phyloP scores from a whole-genome alignment of 2,329 filamentous ascomycete genomes.

The Colletotrichum sp. region DNA sequence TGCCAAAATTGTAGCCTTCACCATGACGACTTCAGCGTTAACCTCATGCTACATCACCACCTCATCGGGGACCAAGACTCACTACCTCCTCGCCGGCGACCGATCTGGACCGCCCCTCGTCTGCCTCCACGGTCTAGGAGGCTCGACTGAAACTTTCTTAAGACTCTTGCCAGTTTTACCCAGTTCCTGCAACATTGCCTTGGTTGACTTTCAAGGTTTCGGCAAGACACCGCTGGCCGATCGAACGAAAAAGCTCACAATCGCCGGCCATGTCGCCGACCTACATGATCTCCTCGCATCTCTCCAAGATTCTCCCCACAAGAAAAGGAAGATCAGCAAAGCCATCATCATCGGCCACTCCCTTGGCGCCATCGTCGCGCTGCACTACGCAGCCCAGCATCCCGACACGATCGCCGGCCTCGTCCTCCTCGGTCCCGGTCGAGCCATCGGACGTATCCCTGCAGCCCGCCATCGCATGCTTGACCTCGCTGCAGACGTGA shows the following conservation, averaged over 20 bases:
- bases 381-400: not conserved
- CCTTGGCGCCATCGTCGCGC: not conserved
- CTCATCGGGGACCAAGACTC: not conserved
- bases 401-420: not conserved
- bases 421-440: not conserved
- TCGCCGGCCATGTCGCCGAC: not conserved
- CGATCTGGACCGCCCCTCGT: not conserved
- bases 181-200: not conserved
- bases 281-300: not conserved
- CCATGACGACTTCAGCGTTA: not conserved
- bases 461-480: not conserved
- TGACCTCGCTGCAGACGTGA: not conserved
- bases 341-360: not conserved
- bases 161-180: not conserved
- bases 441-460: not conserved
- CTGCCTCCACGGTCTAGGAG: not conserved
- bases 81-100: not conserved
- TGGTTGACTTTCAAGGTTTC: not conserved
- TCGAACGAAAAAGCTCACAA: not conserved
- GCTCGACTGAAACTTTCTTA: not conserved
- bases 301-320: not conserved
- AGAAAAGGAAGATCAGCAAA: not conserved
- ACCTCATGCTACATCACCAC: not conserved
- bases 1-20: not conserved
- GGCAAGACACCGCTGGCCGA: not conserved